These are phyloP conservation scores for Acanthamoeba healyi DNA, from an alignment of 208 protist genomes.

Conservation along the genomic window DNA sequence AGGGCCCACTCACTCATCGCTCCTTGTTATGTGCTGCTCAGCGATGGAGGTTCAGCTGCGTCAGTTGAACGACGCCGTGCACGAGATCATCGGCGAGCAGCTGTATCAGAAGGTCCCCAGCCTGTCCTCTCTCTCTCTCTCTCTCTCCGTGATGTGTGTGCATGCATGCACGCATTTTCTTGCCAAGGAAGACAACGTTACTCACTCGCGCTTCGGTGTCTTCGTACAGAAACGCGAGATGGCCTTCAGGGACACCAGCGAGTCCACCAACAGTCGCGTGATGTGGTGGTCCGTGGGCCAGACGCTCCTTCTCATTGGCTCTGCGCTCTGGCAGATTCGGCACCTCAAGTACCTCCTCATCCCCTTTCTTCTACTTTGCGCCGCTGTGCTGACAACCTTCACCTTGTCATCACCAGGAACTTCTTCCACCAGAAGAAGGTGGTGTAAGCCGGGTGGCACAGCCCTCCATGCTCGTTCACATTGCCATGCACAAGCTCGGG, in stretches of 20 bases:
- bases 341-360: slow-evolving; percentile 80
- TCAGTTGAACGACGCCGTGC: slow-evolving; percentile 85
- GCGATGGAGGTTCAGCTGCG: slow-evolving; percentile 83
- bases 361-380: not conserved
- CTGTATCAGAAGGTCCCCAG: slow-evolving; percentile 85
- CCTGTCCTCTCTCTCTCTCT: not conserved
- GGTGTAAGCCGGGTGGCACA: slow-evolving; percentile 2
- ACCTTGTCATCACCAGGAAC: not conserved
- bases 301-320: slow-evolving; percentile 75
- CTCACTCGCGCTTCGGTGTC: not conserved
- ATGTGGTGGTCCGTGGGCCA: slow-evolving; percentile 87
- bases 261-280: slow-evolving; percentile 82
- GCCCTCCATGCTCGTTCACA: no score
- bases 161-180: not conserved
- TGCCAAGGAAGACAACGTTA: not conserved
- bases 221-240: slow-evolving; percentile 46
- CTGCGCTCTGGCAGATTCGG: slow-evolving; percentile 82
- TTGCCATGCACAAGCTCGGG: no score
- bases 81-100: slow-evolving; percentile 87
- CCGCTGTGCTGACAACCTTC: not conserved
- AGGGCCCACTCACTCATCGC: not conserved
- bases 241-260: slow-evolving; percentile 79
- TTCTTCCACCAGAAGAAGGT: slow-evolving; percentile 69
- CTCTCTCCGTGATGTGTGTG: not conserved
- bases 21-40: not conserved